Evolutionary conservation across 176 grass and related monocot genomes (phyloP).

Genomic region (Saccharum officinarum): DNA sequence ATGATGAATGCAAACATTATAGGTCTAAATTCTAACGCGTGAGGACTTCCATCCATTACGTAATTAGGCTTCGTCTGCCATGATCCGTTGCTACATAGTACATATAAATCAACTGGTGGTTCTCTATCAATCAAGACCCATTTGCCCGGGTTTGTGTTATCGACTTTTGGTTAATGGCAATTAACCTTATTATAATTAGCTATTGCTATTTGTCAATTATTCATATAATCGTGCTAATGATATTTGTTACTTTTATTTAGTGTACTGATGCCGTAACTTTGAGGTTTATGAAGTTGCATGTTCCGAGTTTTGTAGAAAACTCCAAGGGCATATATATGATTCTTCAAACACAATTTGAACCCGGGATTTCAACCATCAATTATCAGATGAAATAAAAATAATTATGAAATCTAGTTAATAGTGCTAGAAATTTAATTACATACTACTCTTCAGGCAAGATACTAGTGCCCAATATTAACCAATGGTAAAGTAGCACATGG

Average conservation of each 20-base stretch:
- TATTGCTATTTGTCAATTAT: background rate
- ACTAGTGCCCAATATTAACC: background rate
- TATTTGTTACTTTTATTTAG: slow-evolving; percentile 16
- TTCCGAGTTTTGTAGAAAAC: background rate
- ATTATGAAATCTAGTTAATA: background rate
- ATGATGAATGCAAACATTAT: background rate
- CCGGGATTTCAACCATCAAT: background rate
- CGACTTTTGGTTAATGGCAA: background rate
- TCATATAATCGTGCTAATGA: background rate
- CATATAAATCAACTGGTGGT: background rate
- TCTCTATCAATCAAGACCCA: background rate
- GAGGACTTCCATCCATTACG: background rate
- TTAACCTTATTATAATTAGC: slow-evolving; percentile 1
- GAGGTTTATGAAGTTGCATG: background rate
- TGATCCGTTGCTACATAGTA: slow-evolving; percentile 30
- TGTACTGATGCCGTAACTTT: background rate
- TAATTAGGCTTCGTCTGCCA: background rate
- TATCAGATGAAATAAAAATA: slow-evolving; percentile 12
- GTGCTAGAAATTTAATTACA: background rate
- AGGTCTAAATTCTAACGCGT: background rate
- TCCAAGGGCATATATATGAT: background rate
- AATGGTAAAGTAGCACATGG: background rate
- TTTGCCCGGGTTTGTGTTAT: slow-evolving; percentile 1
- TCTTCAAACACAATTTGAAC: background rate
- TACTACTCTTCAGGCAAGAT: background rate